Conservation (phyloP, 495 filamentous ascomycete species). For the Oidiodendron maius region DNA sequence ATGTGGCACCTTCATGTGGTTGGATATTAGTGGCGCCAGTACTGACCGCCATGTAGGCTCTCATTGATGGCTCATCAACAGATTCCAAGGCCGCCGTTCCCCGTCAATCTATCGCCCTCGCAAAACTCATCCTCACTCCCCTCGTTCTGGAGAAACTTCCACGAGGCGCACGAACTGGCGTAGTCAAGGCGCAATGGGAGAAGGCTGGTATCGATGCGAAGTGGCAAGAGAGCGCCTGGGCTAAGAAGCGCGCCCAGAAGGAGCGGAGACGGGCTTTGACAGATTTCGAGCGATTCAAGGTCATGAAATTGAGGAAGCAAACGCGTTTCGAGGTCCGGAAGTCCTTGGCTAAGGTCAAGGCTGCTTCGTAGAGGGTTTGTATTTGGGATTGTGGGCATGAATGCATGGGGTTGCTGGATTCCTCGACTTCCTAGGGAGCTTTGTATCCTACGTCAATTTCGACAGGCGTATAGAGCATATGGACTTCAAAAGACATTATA, state of each 20-base stretch:
- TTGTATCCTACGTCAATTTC: slow-evolving; percentile 27
- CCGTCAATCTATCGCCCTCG: slow-evolving; percentile 75
- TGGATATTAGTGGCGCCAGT: slow-evolving; percentile 5
- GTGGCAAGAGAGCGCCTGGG: slow-evolving; percentile 83
- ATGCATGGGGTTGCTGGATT: slow-evolving; percentile 29
- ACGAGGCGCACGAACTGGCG: slow-evolving; percentile 74
- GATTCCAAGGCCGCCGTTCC: slow-evolving; percentile 69
- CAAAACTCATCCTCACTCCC: slow-evolving; percentile 79
- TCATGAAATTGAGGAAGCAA: slow-evolving; percentile 96
- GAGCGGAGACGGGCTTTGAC: slow-evolving; percentile 84
- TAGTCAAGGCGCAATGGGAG: slow-evolving; percentile 81
- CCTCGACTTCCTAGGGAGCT: slow-evolving; percentile 24
- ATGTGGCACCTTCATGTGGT: slow-evolving; percentile 43
- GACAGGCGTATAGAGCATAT: slow-evolving; percentile 28
- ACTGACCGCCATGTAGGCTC: slow-evolving; percentile 52
- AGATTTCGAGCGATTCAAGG: slow-evolving; percentile 99
- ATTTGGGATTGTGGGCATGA: slow-evolving; percentile 21
- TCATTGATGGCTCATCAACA: slow-evolving; percentile 87
- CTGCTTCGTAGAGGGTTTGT: slow-evolving; percentile 16
- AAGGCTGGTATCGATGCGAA: slow-evolving; percentile 80
- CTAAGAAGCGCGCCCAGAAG: slow-evolving; percentile 77
- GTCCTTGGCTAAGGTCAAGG: slow-evolving; percentile 46
- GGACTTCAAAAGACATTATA: slow-evolving; percentile 25
- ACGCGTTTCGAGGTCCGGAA: slow-evolving; percentile 94
- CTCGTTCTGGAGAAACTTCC: slow-evolving; percentile 85